phyloP scores from a whole-genome alignment of 75 land plant genomes.

The Cupressus sempervirens region DNA sequence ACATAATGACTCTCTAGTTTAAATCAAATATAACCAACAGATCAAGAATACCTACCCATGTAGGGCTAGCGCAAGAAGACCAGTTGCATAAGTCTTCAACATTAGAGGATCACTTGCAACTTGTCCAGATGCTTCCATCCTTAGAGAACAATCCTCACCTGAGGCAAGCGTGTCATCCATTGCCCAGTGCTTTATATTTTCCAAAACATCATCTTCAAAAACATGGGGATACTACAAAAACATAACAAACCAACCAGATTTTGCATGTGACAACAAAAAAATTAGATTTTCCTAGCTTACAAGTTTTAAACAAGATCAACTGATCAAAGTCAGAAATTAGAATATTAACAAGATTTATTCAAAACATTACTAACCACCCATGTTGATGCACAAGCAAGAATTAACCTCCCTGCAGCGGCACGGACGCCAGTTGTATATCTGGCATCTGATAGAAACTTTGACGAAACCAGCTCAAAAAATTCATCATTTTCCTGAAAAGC shows the following conservation, averaged over 20 bases:
- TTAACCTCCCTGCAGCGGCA: slow-evolving; percentile 84
- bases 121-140: slow-evolving; percentile 19
- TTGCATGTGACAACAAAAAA: not conserved
- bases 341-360: not conserved
- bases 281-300: not conserved
- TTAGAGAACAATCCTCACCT: slow-evolving; percentile 28
- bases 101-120: slow-evolving; percentile 66
- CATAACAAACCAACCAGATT: not conserved
- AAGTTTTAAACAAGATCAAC: not conserved
- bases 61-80: slow-evolving; percentile 77
- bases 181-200: slow-evolving; percentile 74
- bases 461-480: slow-evolving; percentile 82
- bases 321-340: not conserved
- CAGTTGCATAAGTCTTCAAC: slow-evolving; percentile 85
- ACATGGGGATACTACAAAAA: slow-evolving; percentile 86
- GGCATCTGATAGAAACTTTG: slow-evolving; percentile 61
- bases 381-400: slow-evolving; percentile 67
- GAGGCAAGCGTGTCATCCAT: slow-evolving; percentile 52
- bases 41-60: slow-evolving; percentile 51
- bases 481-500: slow-evolving; percentile 89
- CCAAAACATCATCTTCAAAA: slow-evolving; percentile 80
- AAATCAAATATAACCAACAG: not conserved
- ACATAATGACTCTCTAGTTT: not conserved
- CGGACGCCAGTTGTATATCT: slow-evolving; percentile 60
- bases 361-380: slow-evolving; percentile 56